Percentiles rank a stretch among this genome's conserved stretches.
Evolutionary conservation across 352 stramenopile genomes (phyloP).

Genomic region (Phytophthora litchii): DNA sequence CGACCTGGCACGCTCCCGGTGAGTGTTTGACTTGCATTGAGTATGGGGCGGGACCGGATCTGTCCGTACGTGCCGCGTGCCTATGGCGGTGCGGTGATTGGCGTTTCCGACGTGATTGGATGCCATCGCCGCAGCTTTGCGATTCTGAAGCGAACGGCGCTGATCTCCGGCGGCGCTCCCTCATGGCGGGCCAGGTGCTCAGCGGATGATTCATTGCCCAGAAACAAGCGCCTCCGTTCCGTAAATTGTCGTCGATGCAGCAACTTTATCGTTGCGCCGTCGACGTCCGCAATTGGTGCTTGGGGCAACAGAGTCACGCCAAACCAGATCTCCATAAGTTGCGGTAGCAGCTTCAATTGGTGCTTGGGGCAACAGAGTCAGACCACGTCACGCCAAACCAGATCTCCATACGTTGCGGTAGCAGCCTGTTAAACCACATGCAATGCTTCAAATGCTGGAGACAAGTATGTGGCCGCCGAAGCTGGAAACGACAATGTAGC

Average conservation of each 20-base stretch:
- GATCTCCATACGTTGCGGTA: constrained; percentile 5
- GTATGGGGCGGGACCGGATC: constrained; percentile 29
- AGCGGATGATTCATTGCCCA: constrained; percentile 13
- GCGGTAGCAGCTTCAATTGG: constrained; percentile 12
- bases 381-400: not conserved
- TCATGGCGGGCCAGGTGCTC: not conserved
- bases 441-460: too few species aligned
- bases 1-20: constrained; percentile 10
- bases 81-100: constrained; percentile 8
- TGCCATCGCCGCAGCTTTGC: constrained; percentile 8
- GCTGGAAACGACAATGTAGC: too few species aligned
- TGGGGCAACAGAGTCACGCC: not conserved
- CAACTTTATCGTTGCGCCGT: constrained; percentile 7
- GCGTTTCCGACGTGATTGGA: constrained; percentile 17
- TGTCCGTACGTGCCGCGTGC: constrained; percentile 5
- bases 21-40: constrained; percentile 18
- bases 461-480: too few species aligned
- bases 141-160: constrained; percentile 18
- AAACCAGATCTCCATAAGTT: not conserved
- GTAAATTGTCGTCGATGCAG: constrained; percentile 16
- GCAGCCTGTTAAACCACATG: constrained; percentile 8
- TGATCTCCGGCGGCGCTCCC: not conserved
- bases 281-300: constrained; percentile 8
- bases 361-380: constrained; percentile 4
- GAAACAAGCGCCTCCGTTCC: constrained; percentile 18